Evolutionary conservation across 805 yeast genomes (phyloP), one percentile per base, ranked within the genome.

Genomic region (Saturnispora ahearnii): DNA sequence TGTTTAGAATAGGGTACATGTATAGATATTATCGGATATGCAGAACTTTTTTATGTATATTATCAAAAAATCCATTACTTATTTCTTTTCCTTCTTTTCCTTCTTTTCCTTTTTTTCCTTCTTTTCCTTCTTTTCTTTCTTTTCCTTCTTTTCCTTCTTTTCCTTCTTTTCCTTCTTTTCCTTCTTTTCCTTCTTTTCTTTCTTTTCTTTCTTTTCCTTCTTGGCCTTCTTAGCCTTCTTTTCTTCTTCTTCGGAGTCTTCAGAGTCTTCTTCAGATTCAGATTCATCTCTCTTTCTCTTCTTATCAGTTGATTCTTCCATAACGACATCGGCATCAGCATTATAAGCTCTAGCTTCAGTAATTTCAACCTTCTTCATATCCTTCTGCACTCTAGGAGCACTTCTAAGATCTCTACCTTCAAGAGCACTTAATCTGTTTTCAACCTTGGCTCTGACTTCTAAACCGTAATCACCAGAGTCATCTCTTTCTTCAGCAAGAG

Each of bases 391-490:
- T 73, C 83, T 82, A 50, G 95, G 80, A 44, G 95, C 82, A 40
- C 96, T 84, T 74, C 96, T 84, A 66, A 90, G 72, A 68, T 93
- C 98, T 71, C 96, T 87, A 59, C 99, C 99, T 73, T 93, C 99
- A 59, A 93, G 76, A 53, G 90, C 87, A 67, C 96, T 87, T 61
- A 93, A 80, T 74, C 99, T 84, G 52, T 87, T 78, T 73, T 93
- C 99, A 61, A 93, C 91, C 77, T 88, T 89, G 59, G 87, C 81
- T 73, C 99, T 83, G 59, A 86, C 91, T 59, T 82, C 84, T 59
- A 87, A 75, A 64, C 99, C 99, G 62, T 90, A 77, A 60, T 90
- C 95, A 56, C 97, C 96, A 55, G 87, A 79, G 64, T 93, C 98
- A 60, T 88, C 95, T 71, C 97, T 82, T 62, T 93, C 98, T 74